Base-by-base conservation (phyloP, 2,329 filamentous ascomycete genomes). In the Aspergillus floridensis region DNA sequence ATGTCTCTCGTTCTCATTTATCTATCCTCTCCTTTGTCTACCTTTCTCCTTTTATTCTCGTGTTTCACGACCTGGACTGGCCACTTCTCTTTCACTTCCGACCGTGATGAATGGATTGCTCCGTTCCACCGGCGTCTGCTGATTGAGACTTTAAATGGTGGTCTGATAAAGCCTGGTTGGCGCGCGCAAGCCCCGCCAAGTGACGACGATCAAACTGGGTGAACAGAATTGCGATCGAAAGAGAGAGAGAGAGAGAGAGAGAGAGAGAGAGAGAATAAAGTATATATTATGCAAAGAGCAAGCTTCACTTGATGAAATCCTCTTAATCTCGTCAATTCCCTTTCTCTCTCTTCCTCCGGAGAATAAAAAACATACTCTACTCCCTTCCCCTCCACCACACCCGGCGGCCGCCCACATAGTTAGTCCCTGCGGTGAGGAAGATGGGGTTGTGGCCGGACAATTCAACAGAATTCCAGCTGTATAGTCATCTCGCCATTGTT, bases 401-500 rank as follows among this genome's bases (percentile, higher is more conserved):
- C 53, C 59, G 59, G 56, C 59, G 52, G 57, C 59, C 32, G 32
- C 58, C 44, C 52, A 46, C 44, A 29, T 29, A 38, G 56, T 61
- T 29, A 38, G 56, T 61, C 49, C 52, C 44, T 31, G 35, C 31
- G 48, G 52, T 46, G 53, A 47, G 53, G 62, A 59, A 53, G 47
- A 65, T 64, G 63, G 60, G 62, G 53, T 56, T 59, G 57, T 53
- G 56, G 31, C 65, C 66, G 66, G 65, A 63, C 16, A 59, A 67
- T 32, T 29, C 53, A 47, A 51, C 67, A 38, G 22, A 60, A n/a
- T n/a, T 60, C 31, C 64, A 53, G 44, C 58, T 68, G 53, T 66
- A 66, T 32, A 65, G 59, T 58, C 68, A 73, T 60, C 68, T 73
- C 63, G 70, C 66, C 46, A 72, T 74, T 59, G 71, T 72, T 50